phyloP scores from a whole-genome alignment of 768 basidiomycete genomes.

The Hypholoma sublateritium region DNA sequence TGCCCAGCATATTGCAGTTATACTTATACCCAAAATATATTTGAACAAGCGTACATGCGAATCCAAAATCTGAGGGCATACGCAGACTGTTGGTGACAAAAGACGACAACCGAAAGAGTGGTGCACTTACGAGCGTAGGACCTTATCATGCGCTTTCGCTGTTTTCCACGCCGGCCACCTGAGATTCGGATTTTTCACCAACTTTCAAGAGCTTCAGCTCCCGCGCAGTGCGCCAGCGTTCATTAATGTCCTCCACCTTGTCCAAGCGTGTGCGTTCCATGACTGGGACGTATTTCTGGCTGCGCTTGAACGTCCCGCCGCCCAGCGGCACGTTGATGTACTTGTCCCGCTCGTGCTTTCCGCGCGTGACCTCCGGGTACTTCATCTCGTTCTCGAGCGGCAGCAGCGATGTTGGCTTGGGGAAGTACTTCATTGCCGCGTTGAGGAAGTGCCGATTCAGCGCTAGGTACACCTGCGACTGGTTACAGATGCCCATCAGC shows the following conservation, averaged over 20 bases:
- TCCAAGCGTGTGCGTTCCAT: constrained; percentile 68
- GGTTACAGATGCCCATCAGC: constrained; percentile 51
- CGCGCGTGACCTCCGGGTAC: constrained; percentile 12
- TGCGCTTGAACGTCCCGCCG: constrained; percentile 64
- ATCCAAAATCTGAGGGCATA: no score
- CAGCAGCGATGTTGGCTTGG: constrained; percentile 35
- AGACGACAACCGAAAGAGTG: no score
- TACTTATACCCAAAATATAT: background rate
- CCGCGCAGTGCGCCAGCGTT: constrained; percentile 73
- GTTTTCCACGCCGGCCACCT: background rate
- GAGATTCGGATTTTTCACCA: background rate
- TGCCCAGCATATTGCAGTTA: background rate
- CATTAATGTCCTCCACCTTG: constrained; percentile 71
- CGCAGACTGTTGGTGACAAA: no score
- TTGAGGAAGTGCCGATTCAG: constrained; percentile 66
- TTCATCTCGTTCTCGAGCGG: constrained; percentile 30
- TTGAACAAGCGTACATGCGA: background rate
- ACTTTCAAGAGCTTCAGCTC: constrained; percentile 29
- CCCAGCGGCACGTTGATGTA: constrained; percentile 62
- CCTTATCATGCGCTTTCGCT: background rate
- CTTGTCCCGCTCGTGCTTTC: constrained; percentile 9
- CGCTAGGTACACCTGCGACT: constrained; percentile 63
- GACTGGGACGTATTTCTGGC: constrained; percentile 65
- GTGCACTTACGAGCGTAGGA: background rate
- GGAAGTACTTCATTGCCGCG: constrained; percentile 53